Evolutionary conservation across 108 stramenopile genomes (phyloP).

Genomic region (Cyclotella kingstonii): DNA sequence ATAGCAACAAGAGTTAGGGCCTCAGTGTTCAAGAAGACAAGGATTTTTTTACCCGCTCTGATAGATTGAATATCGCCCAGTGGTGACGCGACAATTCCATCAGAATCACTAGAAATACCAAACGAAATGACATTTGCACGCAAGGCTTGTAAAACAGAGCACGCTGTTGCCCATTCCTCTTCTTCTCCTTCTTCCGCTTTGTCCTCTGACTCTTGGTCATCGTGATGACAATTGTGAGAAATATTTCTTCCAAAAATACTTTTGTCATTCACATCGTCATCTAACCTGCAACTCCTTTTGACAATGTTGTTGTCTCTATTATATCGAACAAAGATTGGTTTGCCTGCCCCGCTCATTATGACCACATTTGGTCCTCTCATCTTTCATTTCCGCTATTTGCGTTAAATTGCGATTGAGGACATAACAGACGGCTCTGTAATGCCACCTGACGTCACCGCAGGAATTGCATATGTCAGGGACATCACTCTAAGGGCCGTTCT

Average conservation of each 20-base stretch:
- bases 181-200: constrained; percentile 24
- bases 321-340: constrained; percentile 69
- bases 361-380: constrained; percentile 54
- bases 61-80: constrained; percentile 69
- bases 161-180: constrained; percentile 58
- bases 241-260: not conserved
- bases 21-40: constrained; percentile 70
- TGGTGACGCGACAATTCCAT: constrained; percentile 24
- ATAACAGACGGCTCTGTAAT: too few species aligned
- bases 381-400: too few species aligned
- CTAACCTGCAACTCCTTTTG: not conserved
- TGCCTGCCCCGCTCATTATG: constrained; percentile 74
- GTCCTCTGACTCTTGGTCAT: not conserved
- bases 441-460: too few species aligned
- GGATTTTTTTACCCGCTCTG: constrained; percentile 29
- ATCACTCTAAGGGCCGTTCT: too few species aligned
- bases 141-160: constrained; percentile 65
- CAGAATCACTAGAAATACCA: constrained; percentile 7
- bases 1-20: constrained; percentile 64
- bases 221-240: not conserved
- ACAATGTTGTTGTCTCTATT: too few species aligned
- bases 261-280: not conserved
- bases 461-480: too few species aligned
- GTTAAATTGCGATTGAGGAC: too few species aligned
- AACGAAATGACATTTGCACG: constrained; percentile 51